Evolutionary conservation across 768 basidiomycete genomes (phyloP).

Genomic region (Termitomyces sp.): DNA sequence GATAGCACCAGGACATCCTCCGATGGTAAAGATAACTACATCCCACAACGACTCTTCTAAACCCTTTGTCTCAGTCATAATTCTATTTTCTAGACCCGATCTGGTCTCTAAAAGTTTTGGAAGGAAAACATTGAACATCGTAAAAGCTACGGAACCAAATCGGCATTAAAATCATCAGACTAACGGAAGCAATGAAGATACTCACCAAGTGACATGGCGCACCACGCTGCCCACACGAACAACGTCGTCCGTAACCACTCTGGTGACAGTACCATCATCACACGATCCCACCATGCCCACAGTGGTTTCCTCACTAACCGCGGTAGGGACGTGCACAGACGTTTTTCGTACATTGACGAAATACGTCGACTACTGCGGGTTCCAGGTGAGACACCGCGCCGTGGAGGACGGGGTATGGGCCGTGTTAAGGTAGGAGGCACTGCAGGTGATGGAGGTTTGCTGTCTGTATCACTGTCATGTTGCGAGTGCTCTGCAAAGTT

Average conservation of each 20-base stretch:
- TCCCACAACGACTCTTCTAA: constrained; percentile 74
- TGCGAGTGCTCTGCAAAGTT: background rate
- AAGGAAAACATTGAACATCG: constrained; percentile 91
- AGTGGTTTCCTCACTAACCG: constrained; percentile 54
- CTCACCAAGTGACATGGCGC: constrained; percentile 71
- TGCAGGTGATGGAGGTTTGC: constrained; percentile 5
- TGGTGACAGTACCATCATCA: constrained; percentile 67
- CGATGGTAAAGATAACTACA: constrained; percentile 81
- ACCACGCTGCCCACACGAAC: constrained; percentile 80
- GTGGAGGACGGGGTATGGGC: background rate
- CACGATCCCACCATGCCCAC: constrained; percentile 65
- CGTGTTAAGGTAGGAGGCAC: constrained; percentile 1
- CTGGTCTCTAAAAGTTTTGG: constrained; percentile 86
- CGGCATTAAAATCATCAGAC: background rate
- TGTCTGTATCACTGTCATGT: constrained; percentile 2
- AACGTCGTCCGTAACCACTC: constrained; percentile 77
- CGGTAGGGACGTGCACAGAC: constrained; percentile 43
- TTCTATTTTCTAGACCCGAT: constrained; percentile 28
- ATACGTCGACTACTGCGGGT: constrained; percentile 17
- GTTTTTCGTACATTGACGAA: constrained; percentile 45
- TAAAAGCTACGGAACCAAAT: constrained; percentile 51
- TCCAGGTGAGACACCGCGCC: background rate
- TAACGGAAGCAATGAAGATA: background rate
- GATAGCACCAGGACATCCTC: constrained; percentile 81
- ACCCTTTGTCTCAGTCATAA: constrained; percentile 32